These are phyloP conservation scores for Periconia sp. DNA, from an alignment of 2,329 filamentous ascomycete species.

Conservation along the genomic window DNA sequence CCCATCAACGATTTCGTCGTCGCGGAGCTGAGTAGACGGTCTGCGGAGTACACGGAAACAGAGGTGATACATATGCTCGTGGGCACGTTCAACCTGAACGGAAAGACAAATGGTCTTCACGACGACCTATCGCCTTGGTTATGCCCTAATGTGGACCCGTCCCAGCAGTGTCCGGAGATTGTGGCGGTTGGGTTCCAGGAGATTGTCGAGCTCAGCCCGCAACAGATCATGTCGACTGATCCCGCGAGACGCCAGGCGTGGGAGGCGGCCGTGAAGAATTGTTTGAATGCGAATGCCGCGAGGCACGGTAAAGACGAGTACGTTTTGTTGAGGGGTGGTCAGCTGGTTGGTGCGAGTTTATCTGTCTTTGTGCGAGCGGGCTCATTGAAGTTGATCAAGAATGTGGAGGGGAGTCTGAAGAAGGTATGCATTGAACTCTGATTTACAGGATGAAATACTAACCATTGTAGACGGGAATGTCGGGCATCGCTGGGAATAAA, in stretches of 20 bases:
- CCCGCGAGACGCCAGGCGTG: conserved; percentile 81
- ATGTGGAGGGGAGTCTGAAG: conserved; percentile 94
- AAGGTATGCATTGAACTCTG: conserved; percentile 56
- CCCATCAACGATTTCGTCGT: conserved; percentile 91
- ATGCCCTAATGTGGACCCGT: conserved; percentile 63
- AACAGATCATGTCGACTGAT: conserved; percentile 99
- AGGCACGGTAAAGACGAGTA: conserved; percentile 73
- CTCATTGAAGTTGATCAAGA: conserved; percentile 80
- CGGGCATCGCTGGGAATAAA: conserved; percentile 97
- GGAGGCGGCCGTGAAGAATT: conserved; percentile 78
- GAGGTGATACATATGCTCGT: conserved; percentile 78
- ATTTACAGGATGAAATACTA: conserved; percentile 4
- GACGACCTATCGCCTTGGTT: conserved; percentile 86
- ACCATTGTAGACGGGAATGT: conserved; percentile 70
- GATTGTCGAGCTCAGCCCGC: conserved; percentile 95
- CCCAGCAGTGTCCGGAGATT: conserved; percentile 73
- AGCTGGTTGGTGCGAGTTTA: conserved; percentile 90
- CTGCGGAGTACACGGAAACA: conserved; percentile 72
- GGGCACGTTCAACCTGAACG: conserved; percentile 95
- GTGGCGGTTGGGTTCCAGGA: conserved; percentile 94
- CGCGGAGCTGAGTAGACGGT: conserved; percentile 69
- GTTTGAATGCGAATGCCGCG: conserved; percentile 72
- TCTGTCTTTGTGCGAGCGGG: conserved; percentile 87
- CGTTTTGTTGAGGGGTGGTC: conserved; percentile 85
- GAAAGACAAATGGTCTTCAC: conserved; percentile 74